These are phyloP conservation scores for Solanum appendiculatum DNA, from an alignment of 257 asterid species.

Conservation along the genomic window DNA sequence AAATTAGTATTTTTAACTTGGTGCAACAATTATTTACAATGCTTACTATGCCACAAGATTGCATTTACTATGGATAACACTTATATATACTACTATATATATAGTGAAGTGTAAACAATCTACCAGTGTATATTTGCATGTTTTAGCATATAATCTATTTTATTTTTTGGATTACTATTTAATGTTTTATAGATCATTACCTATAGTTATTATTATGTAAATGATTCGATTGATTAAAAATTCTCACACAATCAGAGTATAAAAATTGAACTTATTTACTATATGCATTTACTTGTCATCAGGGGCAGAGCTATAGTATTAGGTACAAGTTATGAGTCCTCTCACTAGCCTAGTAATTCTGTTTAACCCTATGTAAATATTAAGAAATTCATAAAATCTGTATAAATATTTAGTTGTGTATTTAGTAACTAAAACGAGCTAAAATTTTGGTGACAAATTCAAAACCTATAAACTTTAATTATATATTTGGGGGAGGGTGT, in stretches of 20 bases:
- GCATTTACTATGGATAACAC: too few species aligned
- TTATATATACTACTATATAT: too few species aligned
- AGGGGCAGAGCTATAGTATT: neutral
- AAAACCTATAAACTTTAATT: neutral
- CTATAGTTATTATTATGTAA: neutral
- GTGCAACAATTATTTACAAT: too few species aligned
- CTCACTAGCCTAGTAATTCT: neutral
- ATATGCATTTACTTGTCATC: neutral
- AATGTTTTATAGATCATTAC: neutral
- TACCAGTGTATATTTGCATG: neutral
- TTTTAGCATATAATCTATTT: neutral
- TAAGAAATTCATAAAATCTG: neutral
- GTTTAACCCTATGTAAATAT: neutral
- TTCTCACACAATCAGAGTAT: neutral
- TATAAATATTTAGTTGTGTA: neutral
- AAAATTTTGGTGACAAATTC: neutral
- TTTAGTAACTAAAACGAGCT: neutral
- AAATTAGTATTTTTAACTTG: too few species aligned
- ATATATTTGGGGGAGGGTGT: neutral
- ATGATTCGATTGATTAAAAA: neutral
- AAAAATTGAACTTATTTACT: neutral
- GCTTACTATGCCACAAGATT: too few species aligned
- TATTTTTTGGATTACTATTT: neutral
- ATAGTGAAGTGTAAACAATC: too few species aligned
- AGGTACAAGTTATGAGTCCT: neutral